Percentiles rank a stretch among this genome's conserved stretches.
These are phyloP conservation scores for Taphrina wiesneri DNA, from an alignment of 1,139 yeast species.

Conservation along the genomic window DNA sequence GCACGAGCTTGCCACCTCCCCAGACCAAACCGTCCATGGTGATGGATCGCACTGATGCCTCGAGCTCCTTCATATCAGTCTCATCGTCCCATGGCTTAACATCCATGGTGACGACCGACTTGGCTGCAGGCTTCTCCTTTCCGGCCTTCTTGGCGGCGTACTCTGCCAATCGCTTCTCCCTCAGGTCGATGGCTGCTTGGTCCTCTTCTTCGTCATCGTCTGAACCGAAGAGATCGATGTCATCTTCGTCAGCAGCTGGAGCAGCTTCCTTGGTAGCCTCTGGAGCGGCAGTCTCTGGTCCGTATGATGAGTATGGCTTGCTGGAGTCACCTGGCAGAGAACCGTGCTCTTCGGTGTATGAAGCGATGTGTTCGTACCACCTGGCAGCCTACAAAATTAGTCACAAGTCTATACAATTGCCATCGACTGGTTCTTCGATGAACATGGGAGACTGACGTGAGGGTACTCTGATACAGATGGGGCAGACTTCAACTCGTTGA, in stretches of 20 bases:
- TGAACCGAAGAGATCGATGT: constrained; percentile 93
- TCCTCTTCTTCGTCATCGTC: constrained; percentile 89
- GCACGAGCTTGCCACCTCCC: constrained; percentile 97
- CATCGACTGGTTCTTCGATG: neutral
- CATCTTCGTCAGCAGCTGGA: constrained; percentile 74
- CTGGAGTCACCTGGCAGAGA: constrained; percentile 47
- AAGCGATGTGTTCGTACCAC: constrained; percentile 98
- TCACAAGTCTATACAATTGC: neutral
- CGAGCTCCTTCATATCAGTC: constrained; percentile 86
- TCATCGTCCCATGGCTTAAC: constrained; percentile 99
- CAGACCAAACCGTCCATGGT: constrained; percentile 91
- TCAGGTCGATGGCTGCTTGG: constrained; percentile 93
- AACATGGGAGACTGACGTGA: constrained; percentile 53
- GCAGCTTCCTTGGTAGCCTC: constrained; percentile 57
- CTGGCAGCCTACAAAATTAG: constrained; percentile 54
- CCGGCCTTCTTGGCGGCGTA: constrained; percentile 96
- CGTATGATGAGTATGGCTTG: constrained; percentile 48
- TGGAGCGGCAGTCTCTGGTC: constrained; percentile 66
- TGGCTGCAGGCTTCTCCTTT: constrained; percentile 98
- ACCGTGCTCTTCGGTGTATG: constrained; percentile 76
- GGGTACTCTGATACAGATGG: constrained; percentile 69
- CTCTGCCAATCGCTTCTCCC: constrained; percentile 96
- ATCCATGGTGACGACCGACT: constrained; percentile 92
- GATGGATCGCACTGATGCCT: constrained; percentile 79
- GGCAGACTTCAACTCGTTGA: constrained; percentile 82